phyloP scores from a whole-genome alignment of 768 basidiomycete species.

The Calvatia gigantea region DNA sequence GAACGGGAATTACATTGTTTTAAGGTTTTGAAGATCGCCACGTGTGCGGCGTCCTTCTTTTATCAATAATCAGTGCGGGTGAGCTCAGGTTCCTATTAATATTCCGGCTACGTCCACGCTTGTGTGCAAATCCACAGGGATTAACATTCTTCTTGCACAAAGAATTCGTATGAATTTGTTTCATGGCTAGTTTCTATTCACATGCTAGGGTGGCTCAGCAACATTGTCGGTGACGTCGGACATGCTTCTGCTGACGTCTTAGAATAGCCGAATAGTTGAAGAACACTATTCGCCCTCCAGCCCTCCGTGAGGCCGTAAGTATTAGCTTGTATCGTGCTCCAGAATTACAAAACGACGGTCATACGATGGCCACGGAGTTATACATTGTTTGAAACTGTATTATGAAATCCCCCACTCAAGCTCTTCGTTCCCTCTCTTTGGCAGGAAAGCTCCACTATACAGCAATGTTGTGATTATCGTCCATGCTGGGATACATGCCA shows the following conservation, averaged over 20 bases:
- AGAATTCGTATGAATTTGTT: neutral
- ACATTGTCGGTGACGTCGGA: neutral
- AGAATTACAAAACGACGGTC: no score
- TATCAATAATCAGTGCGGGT: neutral
- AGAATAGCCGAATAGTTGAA: neutral
- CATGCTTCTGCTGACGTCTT: neutral
- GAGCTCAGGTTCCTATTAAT: neutral
- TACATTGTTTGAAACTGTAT: no score
- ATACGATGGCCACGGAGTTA: no score
- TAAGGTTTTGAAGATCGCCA: conserved; percentile 6
- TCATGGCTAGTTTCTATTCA: neutral
- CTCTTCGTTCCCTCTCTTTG: no score
- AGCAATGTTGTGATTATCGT: no score
- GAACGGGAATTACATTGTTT: neutral
- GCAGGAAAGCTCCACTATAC: no score
- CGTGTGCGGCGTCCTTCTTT: neutral
- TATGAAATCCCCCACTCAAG: no score
- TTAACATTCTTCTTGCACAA: neutral
- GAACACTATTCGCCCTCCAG: no score
- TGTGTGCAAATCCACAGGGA: neutral
- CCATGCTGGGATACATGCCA: no score
- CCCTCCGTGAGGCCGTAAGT: no score
- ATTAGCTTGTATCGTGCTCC: no score
- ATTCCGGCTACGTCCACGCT: neutral
- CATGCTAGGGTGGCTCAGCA: neutral